phyloP scores from a whole-genome alignment of 129 eudicot species.

The Calendula officinalis region DNA sequence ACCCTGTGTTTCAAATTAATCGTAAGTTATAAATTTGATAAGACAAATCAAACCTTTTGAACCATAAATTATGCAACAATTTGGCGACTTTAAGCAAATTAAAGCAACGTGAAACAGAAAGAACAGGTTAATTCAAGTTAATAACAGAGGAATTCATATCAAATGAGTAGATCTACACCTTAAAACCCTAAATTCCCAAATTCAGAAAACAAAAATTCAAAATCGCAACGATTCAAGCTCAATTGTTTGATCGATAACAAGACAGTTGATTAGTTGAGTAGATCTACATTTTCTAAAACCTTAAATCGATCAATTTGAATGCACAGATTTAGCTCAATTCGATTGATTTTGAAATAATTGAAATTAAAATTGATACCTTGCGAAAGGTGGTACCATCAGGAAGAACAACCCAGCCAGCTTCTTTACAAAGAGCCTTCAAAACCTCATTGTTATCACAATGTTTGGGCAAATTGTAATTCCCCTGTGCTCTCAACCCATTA shows the following conservation, averaged over 20 bases:
- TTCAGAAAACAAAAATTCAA: background rate
- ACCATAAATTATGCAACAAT: background rate
- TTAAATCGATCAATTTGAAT: background rate
- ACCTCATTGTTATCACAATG: conserved; percentile 98
- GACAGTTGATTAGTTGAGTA: conserved; percentile 16
- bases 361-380: conserved; percentile 38
- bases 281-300: conserved; percentile 26
- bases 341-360: no score
- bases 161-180: conserved; percentile 13
- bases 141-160: background rate
- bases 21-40: conserved; percentile 12
- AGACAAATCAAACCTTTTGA: conserved; percentile 1
- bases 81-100: background rate
- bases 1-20: conserved; percentile 52
- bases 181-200: conserved; percentile 20
- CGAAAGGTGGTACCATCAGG: conserved; percentile 99
- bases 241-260: conserved; percentile 4
- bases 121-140: background rate
- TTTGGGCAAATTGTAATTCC: conserved; percentile 77
- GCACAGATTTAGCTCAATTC: background rate
- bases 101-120: background rate
- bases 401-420: conserved; percentile 96
- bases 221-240: background rate
- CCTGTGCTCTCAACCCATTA: conserved; percentile 84
- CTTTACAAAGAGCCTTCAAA: conserved; percentile 83